Base-by-base conservation (phyloP, 768 basidiomycete species). In the Lactarius sp. region DNA sequence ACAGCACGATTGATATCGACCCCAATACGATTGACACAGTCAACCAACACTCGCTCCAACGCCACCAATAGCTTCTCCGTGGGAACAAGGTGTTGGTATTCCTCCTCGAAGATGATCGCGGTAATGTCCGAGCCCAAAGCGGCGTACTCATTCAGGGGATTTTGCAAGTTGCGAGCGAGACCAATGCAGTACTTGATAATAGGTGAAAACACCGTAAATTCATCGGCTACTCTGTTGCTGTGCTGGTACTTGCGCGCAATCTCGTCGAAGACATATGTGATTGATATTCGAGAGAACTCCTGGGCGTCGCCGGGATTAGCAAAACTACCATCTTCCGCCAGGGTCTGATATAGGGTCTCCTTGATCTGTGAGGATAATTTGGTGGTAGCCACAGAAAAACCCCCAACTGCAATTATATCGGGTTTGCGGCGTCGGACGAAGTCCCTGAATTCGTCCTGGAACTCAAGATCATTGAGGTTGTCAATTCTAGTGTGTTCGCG, bases 1-100 rank as follows among this genome's bases (percentile, higher is more conserved):
- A 94, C 87, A 39, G 93, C 92, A 36, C 89, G 88, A 73, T 99
- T 98, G 77, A 99, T 90, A 73, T 98, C 95, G 51, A 98, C 94
- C 36, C 97, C 97, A 65, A 95, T 87, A 71, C 85, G 86, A 75
- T 95, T 98, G 61, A 91, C 88, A 33, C 92, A 80, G 73, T 98
- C 95, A 61, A 97, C 92, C 42, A 99, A 77, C 33, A 84, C 87
- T 46, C 92, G 86, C 73, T 99, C 97, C 46, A 97, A 83, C 0
- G 87, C 84, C 6, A 79, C 74, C 53, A 93, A 74, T 14, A 98
- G 77, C 72, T 96, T 97, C 69, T 97, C 95, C 66, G 77, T 80
- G 0, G 95, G 86, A 47, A 98, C 81, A 69, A 96, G 74, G 69
- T 92, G 88, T 71, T 98, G 97, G 69, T 85, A 84, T 54, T 94